phyloP scores from a whole-genome alignment of 495 filamentous ascomycete genomes.

The Aspergillus haitiensis region DNA sequence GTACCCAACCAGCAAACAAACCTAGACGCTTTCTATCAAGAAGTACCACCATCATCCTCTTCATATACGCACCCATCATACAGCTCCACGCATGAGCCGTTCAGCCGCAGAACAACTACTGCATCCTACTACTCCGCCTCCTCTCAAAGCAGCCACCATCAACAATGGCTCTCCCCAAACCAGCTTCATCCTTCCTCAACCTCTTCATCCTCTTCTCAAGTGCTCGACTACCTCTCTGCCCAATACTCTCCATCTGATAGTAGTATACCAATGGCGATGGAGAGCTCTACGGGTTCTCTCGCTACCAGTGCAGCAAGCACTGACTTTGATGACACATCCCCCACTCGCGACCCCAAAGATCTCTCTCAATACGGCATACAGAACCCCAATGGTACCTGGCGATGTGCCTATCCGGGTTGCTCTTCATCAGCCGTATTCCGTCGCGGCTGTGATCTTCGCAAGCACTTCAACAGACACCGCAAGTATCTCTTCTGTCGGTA shows the following conservation, averaged over 20 bases:
- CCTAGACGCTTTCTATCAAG: conserved; percentile 5
- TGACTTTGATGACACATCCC: background rate
- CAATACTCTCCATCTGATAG: conserved; percentile 1
- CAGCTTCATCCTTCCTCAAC: conserved; percentile 5
- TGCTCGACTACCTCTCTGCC: background rate
- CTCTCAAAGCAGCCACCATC: background rate
- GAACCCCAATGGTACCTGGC: conserved; percentile 45
- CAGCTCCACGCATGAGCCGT: background rate
- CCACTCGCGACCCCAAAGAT: conserved; percentile 15
- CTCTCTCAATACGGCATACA: conserved; percentile 33
- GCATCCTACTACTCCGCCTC: background rate
- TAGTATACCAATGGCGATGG: conserved; percentile 1
- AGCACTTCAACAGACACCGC: conserved; percentile 63
- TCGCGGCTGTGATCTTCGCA: conserved; percentile 63
- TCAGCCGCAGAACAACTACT: conserved; percentile 1
- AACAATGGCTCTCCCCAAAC: conserved; percentile 2
- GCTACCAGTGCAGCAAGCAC: conserved; percentile 1
- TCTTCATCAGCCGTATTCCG: conserved; percentile 56
- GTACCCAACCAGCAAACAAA: background rate
- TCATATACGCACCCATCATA: background rate
- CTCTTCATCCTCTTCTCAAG: conserved; percentile 11
- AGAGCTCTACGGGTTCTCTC: background rate
- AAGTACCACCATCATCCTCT: conserved; percentile 1
- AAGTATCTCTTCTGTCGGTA: conserved; percentile 64
- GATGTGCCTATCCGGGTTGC: conserved; percentile 59